These are phyloP conservation scores for Yamadazyma conglobata DNA, from an alignment of 1,139 yeast genomes.

Conservation along the genomic window DNA sequence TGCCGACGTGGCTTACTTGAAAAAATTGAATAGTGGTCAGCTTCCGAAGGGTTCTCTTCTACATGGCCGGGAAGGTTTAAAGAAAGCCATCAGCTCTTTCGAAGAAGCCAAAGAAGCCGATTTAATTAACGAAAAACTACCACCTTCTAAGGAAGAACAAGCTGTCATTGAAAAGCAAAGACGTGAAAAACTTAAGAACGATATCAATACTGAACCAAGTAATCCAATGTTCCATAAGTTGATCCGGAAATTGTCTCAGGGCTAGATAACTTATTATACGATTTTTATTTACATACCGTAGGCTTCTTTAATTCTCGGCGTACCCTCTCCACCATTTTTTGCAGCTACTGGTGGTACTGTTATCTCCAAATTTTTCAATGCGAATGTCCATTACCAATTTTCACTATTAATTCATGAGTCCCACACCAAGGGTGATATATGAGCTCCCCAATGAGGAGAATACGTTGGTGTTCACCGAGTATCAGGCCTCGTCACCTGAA, in stretches of 20 bases:
- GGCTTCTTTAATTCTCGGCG: too few relatives aligned
- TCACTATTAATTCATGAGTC: constrained; percentile 9
- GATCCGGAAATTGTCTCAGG: constrained; percentile 38
- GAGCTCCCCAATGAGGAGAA: constrained; percentile 43
- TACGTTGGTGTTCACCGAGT: constrained; percentile 33
- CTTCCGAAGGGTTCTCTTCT: constrained; percentile 87
- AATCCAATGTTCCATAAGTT: constrained; percentile 42
- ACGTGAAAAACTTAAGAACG: constrained; percentile 36
- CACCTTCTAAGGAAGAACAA: constrained; percentile 70
- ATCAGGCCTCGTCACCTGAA: constrained; percentile 41
- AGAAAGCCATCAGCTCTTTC: constrained; percentile 65
- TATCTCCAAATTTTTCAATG: too few relatives aligned
- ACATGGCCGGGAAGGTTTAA: constrained; percentile 79
- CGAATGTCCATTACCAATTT: too few relatives aligned
- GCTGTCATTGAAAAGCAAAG: constrained; percentile 45
- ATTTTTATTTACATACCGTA: background rate
- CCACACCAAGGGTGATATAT: constrained; percentile 20
- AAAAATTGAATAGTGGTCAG: constrained; percentile 58
- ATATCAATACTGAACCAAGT: constrained; percentile 37
- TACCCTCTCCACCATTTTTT: too few relatives aligned
- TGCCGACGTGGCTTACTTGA: constrained; percentile 80
- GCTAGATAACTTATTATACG: constrained; percentile 2
- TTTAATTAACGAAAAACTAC: constrained; percentile 79
- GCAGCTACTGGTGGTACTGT: too few relatives aligned
- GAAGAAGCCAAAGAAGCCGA: constrained; percentile 87